These are phyloP conservation scores for Viridothelium virens DNA, from an alignment of 495 filamentous ascomycete genomes.

Conservation along the genomic window DNA sequence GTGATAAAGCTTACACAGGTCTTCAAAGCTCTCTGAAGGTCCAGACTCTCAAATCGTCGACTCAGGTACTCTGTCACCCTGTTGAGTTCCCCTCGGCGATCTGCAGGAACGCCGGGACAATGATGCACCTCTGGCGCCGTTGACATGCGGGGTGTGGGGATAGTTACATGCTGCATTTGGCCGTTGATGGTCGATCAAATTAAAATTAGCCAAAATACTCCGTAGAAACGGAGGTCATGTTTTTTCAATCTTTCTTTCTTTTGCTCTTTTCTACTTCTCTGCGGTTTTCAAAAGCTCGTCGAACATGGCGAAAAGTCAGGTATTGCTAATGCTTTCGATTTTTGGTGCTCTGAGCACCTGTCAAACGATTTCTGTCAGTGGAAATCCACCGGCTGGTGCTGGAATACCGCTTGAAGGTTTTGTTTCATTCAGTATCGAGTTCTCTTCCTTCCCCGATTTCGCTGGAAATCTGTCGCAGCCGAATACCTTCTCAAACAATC, in stretches of 20 bases:
- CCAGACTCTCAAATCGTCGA: background rate
- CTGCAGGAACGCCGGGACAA: slow-evolving; percentile 8
- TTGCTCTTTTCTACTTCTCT: background rate
- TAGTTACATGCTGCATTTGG: background rate
- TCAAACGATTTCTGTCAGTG: slow-evolving; percentile 12
- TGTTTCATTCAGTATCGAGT: slow-evolving; percentile 55
- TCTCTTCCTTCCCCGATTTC: slow-evolving; percentile 55
- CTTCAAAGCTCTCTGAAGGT: too few species aligned
- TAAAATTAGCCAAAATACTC: slow-evolving; percentile 9
- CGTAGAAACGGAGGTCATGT: background rate
- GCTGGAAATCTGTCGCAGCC: slow-evolving; percentile 46
- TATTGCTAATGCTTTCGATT: background rate
- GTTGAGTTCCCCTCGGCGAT: background rate
- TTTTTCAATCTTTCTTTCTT: background rate
- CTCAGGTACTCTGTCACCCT: background rate
- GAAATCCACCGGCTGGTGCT: slow-evolving; percentile 22
- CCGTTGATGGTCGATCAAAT: background rate
- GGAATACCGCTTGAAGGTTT: slow-evolving; percentile 44
- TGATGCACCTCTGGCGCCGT: slow-evolving; percentile 2
- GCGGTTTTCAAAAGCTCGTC: background rate
- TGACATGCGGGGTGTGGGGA: background rate
- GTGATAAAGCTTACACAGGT: too few species aligned
- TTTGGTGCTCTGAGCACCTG: background rate
- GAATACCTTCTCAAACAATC: slow-evolving; percentile 51
- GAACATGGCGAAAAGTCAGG: background rate